Evolutionary conservation across 768 basidiomycete genomes (phyloP), one percentile per base, ranked within the genome.

Genomic region (Mycena sanguinolenta): DNA sequence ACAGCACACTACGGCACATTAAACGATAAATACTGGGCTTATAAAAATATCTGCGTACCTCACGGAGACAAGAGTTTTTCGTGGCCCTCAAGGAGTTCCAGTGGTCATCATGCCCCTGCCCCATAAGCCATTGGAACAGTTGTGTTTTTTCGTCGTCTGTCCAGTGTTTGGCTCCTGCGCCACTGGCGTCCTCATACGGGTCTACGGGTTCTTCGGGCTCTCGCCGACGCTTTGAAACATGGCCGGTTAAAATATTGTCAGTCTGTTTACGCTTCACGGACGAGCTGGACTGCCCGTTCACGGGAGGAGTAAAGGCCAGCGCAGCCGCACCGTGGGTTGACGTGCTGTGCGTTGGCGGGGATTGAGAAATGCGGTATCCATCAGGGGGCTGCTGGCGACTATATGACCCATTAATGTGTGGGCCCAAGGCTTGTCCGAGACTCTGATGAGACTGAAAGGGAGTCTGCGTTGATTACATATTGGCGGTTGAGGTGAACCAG

Each of bases 31-130:
- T 55, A 61, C 46, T 25, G 21, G 44, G 67, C 59, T 36, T 60
- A 53, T 71, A 59, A 38, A 32, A 60, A 36, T 28, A 69, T 58
- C 39, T 38, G 63, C 46, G 23, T 67, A 92, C 93, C 84, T 95
- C 93, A 72, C 93, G 87, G 74, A 95, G 86, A 79, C 93, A 93
- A 21, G 91, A 93, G 75, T 95, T 95, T 82, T 94, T 95, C 9
- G 92, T 91, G 4, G 92, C 91, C 32, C 91, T 87, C 58, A 95
- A 88, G 25, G 91, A 82, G 73, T 90, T 92, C 90, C 93, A 95
- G 69, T 93, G 91, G 23, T 93, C 91, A 74, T 94, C 92, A 74
- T 91, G 88, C 21, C 85, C 85, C 16, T 80, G 81, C 25, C 87
- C 92, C 89, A 95, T 92, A 55, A 95, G 87, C 92, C 93, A 95